Evolutionary conservation across 75 land plant genomes (phyloP).

Genomic region (Ceratopteris richardii): DNA sequence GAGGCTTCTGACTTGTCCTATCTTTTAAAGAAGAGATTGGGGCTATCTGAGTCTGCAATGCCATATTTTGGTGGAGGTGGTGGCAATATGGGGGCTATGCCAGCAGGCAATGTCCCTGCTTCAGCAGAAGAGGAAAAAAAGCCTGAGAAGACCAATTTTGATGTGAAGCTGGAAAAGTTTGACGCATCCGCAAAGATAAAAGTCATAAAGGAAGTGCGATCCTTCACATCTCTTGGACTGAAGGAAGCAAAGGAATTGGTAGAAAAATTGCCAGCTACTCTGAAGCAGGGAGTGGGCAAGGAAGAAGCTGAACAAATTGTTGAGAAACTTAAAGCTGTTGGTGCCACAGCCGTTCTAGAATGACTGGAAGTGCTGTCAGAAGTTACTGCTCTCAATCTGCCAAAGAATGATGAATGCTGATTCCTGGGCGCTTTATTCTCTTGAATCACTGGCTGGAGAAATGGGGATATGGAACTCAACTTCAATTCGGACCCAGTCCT

Average conservation of each 20-base stretch:
- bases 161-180: conserved; percentile 68
- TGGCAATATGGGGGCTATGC: neutral
- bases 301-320: conserved; percentile 60
- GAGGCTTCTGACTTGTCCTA: conserved; percentile 57
- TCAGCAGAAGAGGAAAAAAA: conserved; percentile 23
- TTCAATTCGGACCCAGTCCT: too few species aligned
- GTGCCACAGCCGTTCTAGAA: conserved; percentile 65
- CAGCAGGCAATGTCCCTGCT: conserved; percentile 19
- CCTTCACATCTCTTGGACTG: conserved; percentile 68
- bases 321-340: conserved; percentile 67
- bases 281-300: conserved; percentile 65
- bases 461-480: too few species aligned
- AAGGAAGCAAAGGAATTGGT: conserved; percentile 91
- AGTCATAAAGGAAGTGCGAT: conserved; percentile 76
- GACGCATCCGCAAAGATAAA: conserved; percentile 76
- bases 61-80: conserved; percentile 4
- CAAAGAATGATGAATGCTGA: too few species aligned
- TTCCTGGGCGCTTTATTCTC: too few species aligned
- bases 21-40: conserved; percentile 43
- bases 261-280: conserved; percentile 58
- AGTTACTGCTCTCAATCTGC: neutral
- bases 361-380: too few species aligned
- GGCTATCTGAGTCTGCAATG: conserved; percentile 9
- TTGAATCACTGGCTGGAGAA: too few species aligned
- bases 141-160: conserved; percentile 68